Evolutionary conservation across 2,329 filamentous ascomycete genomes (phyloP).

Genomic region (Knoxdaviesia capensis): DNA sequence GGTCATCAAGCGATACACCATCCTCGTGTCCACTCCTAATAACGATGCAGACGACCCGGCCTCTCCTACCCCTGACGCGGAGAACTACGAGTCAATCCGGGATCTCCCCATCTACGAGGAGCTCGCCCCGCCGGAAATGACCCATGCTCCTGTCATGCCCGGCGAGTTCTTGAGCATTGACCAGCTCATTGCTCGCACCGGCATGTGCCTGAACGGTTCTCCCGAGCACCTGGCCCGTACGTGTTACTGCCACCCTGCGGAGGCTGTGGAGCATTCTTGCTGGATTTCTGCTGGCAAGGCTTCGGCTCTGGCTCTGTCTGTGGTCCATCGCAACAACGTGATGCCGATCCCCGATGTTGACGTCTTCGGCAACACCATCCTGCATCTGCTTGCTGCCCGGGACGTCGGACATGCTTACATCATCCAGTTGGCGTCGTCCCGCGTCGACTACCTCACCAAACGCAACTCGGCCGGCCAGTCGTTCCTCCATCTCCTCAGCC

Average conservation of each 20-base stretch:
- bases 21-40: conserved; percentile 7
- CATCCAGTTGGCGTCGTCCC: conserved; percentile 10
- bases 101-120: conserved; percentile 12
- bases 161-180: conserved; percentile 26
- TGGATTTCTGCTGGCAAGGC: conserved; percentile 9
- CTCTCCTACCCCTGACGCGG: background rate
- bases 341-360: conserved; percentile 9
- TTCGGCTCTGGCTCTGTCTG: too few species aligned
- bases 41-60: background rate
- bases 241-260: conserved; percentile 12
- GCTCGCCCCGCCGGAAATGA: conserved; percentile 8
- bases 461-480: conserved; percentile 25
- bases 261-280: conserved; percentile 8
- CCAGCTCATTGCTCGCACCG: conserved; percentile 4
- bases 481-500: conserved; percentile 23
- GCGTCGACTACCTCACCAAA: background rate
- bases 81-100: conserved; percentile 2
- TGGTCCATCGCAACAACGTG: too few species aligned
- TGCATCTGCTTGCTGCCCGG: conserved; percentile 24
- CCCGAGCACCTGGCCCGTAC: conserved; percentile 9
- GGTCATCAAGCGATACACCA: conserved; percentile 18
- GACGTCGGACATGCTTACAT: conserved; percentile 8
- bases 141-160: conserved; percentile 15
- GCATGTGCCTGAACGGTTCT: conserved; percentile 7
- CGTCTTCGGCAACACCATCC: conserved; percentile 24